These are phyloP conservation scores for Galerina marginata DNA, from an alignment of 768 basidiomycete genomes.

Conservation along the genomic window DNA sequence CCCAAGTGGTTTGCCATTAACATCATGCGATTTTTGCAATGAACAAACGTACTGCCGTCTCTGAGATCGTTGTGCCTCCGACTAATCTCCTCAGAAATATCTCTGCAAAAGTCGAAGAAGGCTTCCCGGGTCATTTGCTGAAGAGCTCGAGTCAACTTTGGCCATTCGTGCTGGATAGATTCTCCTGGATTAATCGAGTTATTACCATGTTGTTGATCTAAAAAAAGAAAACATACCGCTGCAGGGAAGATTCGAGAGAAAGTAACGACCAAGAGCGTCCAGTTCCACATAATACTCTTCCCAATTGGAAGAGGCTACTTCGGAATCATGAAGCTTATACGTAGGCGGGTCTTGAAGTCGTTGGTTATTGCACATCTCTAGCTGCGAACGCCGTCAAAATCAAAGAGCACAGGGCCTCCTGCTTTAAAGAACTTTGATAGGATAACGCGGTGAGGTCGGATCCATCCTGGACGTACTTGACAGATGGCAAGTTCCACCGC, in stretches of 20 bases:
- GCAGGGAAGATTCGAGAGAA: constrained; percentile 9
- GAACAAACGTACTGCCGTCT: constrained; percentile 12
- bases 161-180: constrained; percentile 6
- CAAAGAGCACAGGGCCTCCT: no score
- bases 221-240: background rate
- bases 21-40: background rate
- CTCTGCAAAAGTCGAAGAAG: constrained; percentile 16
- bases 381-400: background rate
- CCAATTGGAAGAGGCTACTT: background rate
- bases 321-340: background rate
- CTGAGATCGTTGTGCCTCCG: constrained; percentile 19
- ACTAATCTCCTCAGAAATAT: constrained; percentile 19
- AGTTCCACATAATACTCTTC: constrained; percentile 14
- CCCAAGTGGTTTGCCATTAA: background rate
- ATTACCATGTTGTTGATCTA: background rate
- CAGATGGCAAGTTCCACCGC: background rate
- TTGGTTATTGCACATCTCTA: background rate
- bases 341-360: background rate
- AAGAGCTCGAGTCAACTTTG: constrained; percentile 13
- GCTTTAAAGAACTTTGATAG: background rate
- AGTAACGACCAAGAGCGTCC: constrained; percentile 15
- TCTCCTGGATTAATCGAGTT: background rate
- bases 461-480: background rate
- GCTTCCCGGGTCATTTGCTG: constrained; percentile 10
- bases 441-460: constrained; percentile 5